Conservation (phyloP, 768 basidiomycete genomes). For the Boletus subparvulus region DNA sequence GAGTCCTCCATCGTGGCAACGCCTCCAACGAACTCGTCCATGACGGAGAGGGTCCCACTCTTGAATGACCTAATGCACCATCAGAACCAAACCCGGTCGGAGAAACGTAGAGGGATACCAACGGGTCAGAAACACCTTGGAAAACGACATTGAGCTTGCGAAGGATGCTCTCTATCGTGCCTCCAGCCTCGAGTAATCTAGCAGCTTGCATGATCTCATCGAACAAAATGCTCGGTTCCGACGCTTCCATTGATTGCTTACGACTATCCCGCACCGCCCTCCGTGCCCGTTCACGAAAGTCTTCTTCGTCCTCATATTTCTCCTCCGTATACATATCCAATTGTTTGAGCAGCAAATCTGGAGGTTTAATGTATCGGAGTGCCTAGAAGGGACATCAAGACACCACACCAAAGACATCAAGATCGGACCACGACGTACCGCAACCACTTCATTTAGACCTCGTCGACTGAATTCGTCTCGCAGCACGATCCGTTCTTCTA, state of each 20-base stretch:
- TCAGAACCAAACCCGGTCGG: not conserved
- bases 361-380: slow-evolving; percentile 71
- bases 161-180: slow-evolving; percentile 56
- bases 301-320: slow-evolving; percentile 87
- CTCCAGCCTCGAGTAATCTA: slow-evolving; percentile 38
- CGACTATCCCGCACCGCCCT: slow-evolving; percentile 31
- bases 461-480: slow-evolving; percentile 81
- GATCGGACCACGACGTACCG: slow-evolving; percentile 50
- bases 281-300: slow-evolving; percentile 68
- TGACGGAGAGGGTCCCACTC: slow-evolving; percentile 52
- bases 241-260: slow-evolving; percentile 25
- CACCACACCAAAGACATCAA: not conserved
- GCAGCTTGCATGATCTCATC: slow-evolving; percentile 62
- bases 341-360: slow-evolving; percentile 76
- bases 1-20: slow-evolving; percentile 59
- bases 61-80: slow-evolving; percentile 54
- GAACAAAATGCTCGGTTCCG: slow-evolving; percentile 55
- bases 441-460: slow-evolving; percentile 80
- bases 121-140: slow-evolving; percentile 62
- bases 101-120: slow-evolving; percentile 27
- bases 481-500: slow-evolving; percentile 77
- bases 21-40: slow-evolving; percentile 67
- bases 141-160: slow-evolving; percentile 56
- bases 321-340: slow-evolving; percentile 83
- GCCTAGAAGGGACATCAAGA: slow-evolving; percentile 43